Conservation (phyloP, 208 protist genomes). For the Leishmania tropica region DNA sequence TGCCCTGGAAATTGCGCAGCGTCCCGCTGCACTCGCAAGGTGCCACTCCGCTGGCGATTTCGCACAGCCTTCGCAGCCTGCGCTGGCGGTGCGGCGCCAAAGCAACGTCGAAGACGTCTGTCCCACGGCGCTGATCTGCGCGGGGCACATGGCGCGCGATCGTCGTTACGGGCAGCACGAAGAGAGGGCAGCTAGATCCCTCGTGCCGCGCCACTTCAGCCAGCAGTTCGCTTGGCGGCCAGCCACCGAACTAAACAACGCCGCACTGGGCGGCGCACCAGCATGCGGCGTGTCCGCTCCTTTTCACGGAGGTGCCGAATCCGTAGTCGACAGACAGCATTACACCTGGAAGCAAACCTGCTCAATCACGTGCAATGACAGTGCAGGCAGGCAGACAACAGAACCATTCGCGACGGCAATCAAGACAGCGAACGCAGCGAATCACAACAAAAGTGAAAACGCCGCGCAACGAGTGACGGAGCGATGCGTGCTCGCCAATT, state of each 20-base stretch:
- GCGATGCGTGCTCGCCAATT: neutral
- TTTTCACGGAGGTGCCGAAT: slow-evolving; percentile 39
- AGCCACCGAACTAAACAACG: slow-evolving; percentile 61
- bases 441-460: too few relatives aligned
- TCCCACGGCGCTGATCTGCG: slow-evolving; percentile 32
- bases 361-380: neutral
- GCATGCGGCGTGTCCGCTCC: slow-evolving; percentile 50
- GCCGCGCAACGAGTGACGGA: neutral
- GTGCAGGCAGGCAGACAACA: neutral
- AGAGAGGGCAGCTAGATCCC: slow-evolving; percentile 41
- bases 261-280: slow-evolving; percentile 43
- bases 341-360: neutral
- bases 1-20: too few relatives aligned
- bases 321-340: slow-evolving; percentile 48
- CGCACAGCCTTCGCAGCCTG: slow-evolving; percentile 12
- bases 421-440: neutral
- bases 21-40: neutral
- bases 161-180: slow-evolving; percentile 30
- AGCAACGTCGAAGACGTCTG: slow-evolving; percentile 6
- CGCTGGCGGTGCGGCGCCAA: slow-evolving; percentile 14
- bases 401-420: neutral
- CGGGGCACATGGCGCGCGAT: slow-evolving; percentile 34
- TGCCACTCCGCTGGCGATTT: neutral
- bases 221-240: slow-evolving; percentile 44
- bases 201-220: slow-evolving; percentile 40